Evolutionary conservation across 495 filamentous ascomycete species (phyloP).

Genomic region (Aspergillus sclerotioniger): DNA sequence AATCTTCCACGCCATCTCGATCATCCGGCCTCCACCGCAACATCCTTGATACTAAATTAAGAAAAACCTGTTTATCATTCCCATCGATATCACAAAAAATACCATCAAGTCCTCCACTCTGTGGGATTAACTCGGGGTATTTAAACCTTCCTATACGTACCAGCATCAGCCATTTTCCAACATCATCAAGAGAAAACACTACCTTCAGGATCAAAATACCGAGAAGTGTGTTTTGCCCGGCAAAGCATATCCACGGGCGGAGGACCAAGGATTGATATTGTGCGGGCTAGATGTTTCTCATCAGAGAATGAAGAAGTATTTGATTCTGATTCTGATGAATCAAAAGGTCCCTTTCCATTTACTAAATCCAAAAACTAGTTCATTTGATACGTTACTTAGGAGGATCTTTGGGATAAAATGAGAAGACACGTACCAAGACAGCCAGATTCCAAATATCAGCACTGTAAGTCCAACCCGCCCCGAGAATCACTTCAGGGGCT

Average conservation of each 20-base stretch:
- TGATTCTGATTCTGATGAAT: conserved; percentile 17
- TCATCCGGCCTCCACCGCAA: neutral
- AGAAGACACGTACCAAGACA: conserved; percentile 11
- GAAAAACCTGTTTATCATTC: neutral
- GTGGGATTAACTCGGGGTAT: conserved; percentile 14
- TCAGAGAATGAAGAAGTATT: conserved; percentile 12
- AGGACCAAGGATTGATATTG: conserved; percentile 28
- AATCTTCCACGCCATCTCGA: neutral
- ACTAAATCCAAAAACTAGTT: conserved; percentile 29
- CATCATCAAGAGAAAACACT: conserved; percentile 2
- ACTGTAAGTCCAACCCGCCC: conserved; percentile 34
- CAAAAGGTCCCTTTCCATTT: conserved; percentile 24
- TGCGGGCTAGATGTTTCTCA: conserved; percentile 26
- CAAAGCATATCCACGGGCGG: conserved; percentile 25
- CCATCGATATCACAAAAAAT: neutral
- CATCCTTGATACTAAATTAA: neutral
- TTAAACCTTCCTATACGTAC: conserved; percentile 18
- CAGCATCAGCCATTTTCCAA: conserved; percentile 8
- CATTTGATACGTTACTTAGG: neutral
- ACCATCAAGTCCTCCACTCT: neutral
- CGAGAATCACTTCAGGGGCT: conserved; percentile 39
- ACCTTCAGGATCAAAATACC: conserved; percentile 24
- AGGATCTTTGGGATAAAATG: conserved; percentile 6
- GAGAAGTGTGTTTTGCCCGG: conserved; percentile 16
- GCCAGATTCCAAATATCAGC: conserved; percentile 35